Percentiles rank a stretch among this genome's conserved stretches.
Conservation (phyloP, 768 basidiomycete species). For the Cubamyces sp. region DNA sequence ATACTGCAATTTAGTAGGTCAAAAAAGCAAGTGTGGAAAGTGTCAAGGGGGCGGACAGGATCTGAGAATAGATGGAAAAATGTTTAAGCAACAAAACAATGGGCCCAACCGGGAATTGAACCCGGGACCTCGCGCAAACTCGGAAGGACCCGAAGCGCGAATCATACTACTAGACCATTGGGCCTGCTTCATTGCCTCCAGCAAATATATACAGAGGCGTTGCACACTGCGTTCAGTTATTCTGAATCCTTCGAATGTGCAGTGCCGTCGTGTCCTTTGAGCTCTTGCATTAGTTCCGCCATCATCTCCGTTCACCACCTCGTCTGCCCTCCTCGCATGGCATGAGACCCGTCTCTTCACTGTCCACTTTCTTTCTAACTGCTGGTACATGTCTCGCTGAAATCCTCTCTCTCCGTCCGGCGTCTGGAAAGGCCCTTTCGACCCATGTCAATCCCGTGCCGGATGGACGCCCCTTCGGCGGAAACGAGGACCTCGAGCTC, state of each 20-base stretch:
- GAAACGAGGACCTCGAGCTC: conserved; percentile 55
- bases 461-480: conserved; percentile 13
- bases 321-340: conserved; percentile 15
- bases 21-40: too few species aligned
- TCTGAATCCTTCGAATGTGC: too few species aligned
- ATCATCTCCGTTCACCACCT: background rate
- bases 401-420: conserved; percentile 27
- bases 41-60: too few species aligned
- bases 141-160: conserved; percentile 18
- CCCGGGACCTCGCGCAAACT: conserved; percentile 23
- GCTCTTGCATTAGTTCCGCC: background rate
- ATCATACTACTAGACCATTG: conserved; percentile 27
- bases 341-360: conserved; percentile 18
- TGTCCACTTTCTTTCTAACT: conserved; percentile 27
- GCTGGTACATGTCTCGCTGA: conserved; percentile 34
- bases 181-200: too few species aligned
- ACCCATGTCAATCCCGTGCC: conserved; percentile 27
- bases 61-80: background rate
- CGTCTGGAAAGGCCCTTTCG: conserved; percentile 26
- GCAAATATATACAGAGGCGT: too few species aligned
- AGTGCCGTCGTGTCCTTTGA: background rate
- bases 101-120: conserved; percentile 28
- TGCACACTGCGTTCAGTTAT: too few species aligned
- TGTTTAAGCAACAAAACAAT: background rate
- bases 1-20: too few species aligned